Conservation (phyloP, 1,284 basidiomycete genomes). For the Ganoderma resinaceum region DNA sequence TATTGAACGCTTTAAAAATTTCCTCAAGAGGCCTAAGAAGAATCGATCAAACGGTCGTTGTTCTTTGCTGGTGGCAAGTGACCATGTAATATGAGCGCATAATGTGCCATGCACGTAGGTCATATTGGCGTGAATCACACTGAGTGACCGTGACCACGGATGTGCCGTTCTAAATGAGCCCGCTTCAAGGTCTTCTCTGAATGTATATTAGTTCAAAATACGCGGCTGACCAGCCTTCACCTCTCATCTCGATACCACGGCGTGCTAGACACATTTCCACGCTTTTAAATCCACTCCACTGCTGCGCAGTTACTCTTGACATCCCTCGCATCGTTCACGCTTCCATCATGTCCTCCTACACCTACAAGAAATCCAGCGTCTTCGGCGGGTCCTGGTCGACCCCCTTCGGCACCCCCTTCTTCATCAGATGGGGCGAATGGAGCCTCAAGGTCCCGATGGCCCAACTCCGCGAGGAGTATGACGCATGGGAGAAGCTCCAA, state of each 20-base stretch:
- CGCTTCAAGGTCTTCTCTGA: background rate
- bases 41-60: background rate
- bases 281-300: background rate
- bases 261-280: background rate
- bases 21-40: no score
- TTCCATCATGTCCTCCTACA: background rate
- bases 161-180: background rate
- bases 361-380: background rate
- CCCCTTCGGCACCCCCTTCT: slow-evolving; percentile 7
- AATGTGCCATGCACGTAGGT: background rate
- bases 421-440: background rate
- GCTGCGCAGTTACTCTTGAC: background rate
- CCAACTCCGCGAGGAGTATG: background rate
- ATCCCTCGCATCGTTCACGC: background rate
- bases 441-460: slow-evolving; percentile 8
- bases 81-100: background rate
- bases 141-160: background rate
- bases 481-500: slow-evolving; percentile 1
- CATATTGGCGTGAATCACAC: background rate
- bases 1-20: no score
- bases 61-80: background rate
- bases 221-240: background rate
- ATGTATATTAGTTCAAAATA: background rate
- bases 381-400: slow-evolving; percentile 8
- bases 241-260: background rate